A percentile compares a stretch with the other conserved stretches of the same genome.
Conservation (phyloP, 2,329 filamentous ascomycete genomes). For the Fusarium kyushuense region DNA sequence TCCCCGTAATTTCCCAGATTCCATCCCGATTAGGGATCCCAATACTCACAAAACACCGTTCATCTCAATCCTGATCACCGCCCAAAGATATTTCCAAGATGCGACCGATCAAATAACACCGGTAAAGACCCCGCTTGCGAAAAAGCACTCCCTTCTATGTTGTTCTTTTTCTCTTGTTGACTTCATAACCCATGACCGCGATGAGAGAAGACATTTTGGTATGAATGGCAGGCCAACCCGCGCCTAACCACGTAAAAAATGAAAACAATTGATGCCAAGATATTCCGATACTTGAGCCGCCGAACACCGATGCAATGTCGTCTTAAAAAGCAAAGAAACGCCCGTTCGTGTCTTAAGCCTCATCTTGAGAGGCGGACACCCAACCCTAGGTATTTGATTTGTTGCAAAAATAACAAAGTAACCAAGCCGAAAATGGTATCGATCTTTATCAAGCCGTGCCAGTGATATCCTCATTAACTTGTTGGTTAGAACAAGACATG, state of each 20-base stretch:
- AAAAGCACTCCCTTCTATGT: constrained; percentile 59
- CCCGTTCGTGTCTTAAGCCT: constrained; percentile 59
- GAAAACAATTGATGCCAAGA: constrained; percentile 52
- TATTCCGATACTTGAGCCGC: constrained; percentile 44
- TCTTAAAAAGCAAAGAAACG: constrained; percentile 58
- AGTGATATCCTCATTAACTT: constrained; percentile 53
- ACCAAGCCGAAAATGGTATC: constrained; percentile 60
- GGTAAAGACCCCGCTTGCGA: constrained; percentile 49
- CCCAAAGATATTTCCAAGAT: constrained; percentile 51
- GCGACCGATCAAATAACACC: constrained; percentile 55
- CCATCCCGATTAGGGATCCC: constrained; percentile 49
- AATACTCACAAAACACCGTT: constrained; percentile 51
- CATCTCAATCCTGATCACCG: constrained; percentile 52
- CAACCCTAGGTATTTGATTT: constrained; percentile 48
- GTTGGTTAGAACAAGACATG: constrained; percentile 52
- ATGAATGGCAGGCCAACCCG: constrained; percentile 40
- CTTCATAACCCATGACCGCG: constrained; percentile 60
- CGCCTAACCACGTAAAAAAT: constrained; percentile 47
- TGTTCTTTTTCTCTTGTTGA: constrained; percentile 58
- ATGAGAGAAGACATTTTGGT: constrained; percentile 52
- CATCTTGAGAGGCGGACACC: constrained; percentile 52
- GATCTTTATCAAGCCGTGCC: constrained; percentile 59
- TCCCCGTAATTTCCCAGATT: constrained; percentile 52
- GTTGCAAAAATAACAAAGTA: constrained; percentile 47
- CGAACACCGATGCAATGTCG: constrained; percentile 62